Evolutionary conservation across 2,329 filamentous ascomycete genomes (phyloP), one percentile per base, ranked within the genome.

Genomic region (Aureobasidium leucospermi): DNA sequence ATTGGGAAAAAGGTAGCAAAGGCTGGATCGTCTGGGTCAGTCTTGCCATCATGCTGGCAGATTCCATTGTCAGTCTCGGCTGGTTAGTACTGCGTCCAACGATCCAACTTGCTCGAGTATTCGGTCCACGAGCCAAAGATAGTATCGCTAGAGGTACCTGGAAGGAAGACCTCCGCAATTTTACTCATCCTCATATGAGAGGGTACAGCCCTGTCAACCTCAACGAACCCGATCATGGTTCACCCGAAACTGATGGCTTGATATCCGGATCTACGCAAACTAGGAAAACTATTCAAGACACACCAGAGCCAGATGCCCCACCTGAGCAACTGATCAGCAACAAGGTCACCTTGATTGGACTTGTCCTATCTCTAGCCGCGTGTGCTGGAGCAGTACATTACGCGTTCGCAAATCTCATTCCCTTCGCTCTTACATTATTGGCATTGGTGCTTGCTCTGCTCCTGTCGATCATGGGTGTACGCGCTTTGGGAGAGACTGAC

Each of bases 21-120:
- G 94, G 93, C 41, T 99, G 94, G 94, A 97, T 99, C 62, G 90
- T 99, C 0, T 99, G 94, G 94, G 81, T 96, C 2, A 96, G 90
- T 36, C 77, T 99, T 32, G 90, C 94, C 3, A 96, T 99, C 65
- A 99, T 99, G 94, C 80, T 99, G 29, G 89, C 90, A 23, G 94
- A 99, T 73, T 90, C 93, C 0, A 80, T 99, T 3, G 83, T 97
- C 63, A 96, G 89, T 67, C 82, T 99, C 9, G 85, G 88, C 1
- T 91, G 92, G 78, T 81, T 96, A 42, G 78, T 88, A 1, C 64
- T 88, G 2, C 83, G 83, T 3, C 87, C 89, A 0, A 63, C 87
- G 0, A 70, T 87, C 19, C 73, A 73, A 11, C 74, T 81, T 64
- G 75, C 71, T 1, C 67, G 69, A 23, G 51, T 69, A 0, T 78